Base-by-base conservation (phyloP, 768 basidiomycete genomes). In the Agaricus subrufescens region DNA sequence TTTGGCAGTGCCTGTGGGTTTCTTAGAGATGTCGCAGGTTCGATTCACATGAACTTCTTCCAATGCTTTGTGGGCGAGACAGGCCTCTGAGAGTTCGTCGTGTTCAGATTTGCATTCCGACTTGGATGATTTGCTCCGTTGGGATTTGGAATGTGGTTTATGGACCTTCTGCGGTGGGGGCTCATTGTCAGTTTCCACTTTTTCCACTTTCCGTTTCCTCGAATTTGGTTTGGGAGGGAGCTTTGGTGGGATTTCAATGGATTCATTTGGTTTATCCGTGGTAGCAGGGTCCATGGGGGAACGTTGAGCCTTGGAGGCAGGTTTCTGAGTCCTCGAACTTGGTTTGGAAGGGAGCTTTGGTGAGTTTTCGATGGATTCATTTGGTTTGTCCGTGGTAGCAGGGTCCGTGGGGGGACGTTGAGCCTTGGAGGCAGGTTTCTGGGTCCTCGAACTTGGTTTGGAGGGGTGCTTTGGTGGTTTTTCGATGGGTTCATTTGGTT, bases 351-450 rank as follows among this genome's bases (percentile, higher is more conserved):
- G 19, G 19, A 19, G 19, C 19, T 19, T 19, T 19, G 26, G 39
- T 37, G 47, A 31, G 26, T 37, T 26, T 7, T 52, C 44, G 44
- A 30, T 27, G 23, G 52, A 15, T n/a, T 11, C 25, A 53, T 38
- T 37, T 9, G 52, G 23, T 26, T 25, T 14, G 37, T 1, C 19
- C 30, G 19, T 25, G 29, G 9, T 14, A 11, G 11, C 27, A 23
- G 40, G 25, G 15, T 40, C 27, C 38, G 14, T 15, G 31, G 29
- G 37, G 42, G 15, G 47, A 11, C 30, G 43, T 40, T 56, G 39
- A 31, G 39, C 3, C 47, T 56, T 50, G 54, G 47, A 23, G 43
- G 47, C 31, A 11, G 46, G 29, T 50, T 40, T 44, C 29, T 56
- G 49, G 3, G 48, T 26, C 54, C 40, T 19, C 19, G 19, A 19